These are phyloP conservation scores for Beta macrorhiza DNA, from an alignment of 179 eudicot species.

Conservation along the genomic window DNA sequence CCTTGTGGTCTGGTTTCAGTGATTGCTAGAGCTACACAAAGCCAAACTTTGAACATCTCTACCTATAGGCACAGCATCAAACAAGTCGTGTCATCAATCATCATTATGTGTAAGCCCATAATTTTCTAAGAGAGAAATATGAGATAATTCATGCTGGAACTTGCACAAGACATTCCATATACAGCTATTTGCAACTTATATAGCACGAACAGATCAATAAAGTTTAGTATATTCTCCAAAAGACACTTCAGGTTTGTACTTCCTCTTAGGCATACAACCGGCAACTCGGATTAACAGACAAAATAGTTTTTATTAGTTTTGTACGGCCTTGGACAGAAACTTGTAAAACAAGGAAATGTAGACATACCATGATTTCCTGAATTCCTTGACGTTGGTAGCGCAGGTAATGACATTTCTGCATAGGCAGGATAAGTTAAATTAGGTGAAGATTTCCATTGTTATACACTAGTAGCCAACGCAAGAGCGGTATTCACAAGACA, in stretches of 20 bases:
- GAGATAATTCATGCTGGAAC: neutral
- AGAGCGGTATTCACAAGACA: neutral
- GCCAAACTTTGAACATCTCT: neutral
- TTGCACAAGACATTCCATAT: neutral
- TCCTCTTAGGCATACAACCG: neutral
- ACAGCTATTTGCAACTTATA: neutral
- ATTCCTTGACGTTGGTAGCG: conserved; percentile 65
- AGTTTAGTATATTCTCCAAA: neutral
- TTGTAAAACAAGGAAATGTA: neutral
- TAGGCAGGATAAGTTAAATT: conserved; percentile 17
- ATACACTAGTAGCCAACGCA: neutral
- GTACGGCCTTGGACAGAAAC: neutral
- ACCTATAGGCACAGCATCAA: neutral
- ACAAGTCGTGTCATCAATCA: neutral
- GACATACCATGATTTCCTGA: conserved; percentile 59
- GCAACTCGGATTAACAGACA: neutral
- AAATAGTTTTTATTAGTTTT: neutral
- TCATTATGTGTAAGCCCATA: neutral
- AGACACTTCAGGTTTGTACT: neutral
- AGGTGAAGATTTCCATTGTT: conserved; percentile 5
- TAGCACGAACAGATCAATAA: neutral
- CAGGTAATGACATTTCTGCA: conserved; percentile 99
- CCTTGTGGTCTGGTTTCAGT: neutral
- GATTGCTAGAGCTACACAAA: neutral
- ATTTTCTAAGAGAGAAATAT: neutral